Base-by-base conservation (phyloP, 768 basidiomycete species). In the Stropharia rugosoannulata region DNA sequence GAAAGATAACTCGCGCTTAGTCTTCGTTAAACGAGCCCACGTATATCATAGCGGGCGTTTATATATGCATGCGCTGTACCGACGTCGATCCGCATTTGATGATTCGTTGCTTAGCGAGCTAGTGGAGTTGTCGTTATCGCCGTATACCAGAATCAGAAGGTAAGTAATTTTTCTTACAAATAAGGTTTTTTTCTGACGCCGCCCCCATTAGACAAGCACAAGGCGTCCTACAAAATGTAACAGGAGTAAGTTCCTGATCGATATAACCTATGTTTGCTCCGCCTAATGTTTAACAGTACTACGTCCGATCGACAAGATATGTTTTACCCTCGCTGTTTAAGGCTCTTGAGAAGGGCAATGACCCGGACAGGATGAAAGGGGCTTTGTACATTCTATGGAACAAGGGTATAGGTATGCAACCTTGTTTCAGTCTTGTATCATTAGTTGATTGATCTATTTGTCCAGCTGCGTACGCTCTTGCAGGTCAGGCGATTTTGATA, bases 331-430 rank as follows among this genome's bases (percentile, higher is more conserved):
- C 73, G 18, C 69, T 89, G 44, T 84, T 86, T 62, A 75, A 79
- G 56, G 83, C 87, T 4, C 70, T 92, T 47, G 70, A 71, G 53
- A 87, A 84, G 64, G 93, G 90, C 5, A 86, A 82, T 55, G 93
- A 95, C 65, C 89, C 93, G 9, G 95, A 98, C 70, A 80, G 89
- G 22, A 95, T 97, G 86, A 98, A 98, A 73, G 96, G 96, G 7
- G 93, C 93, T 15, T 75, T 96, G 39, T 95, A 94, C 66, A 77
- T 90, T 16, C 70, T 92, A 9, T 84, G 84, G 73, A 85, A 87
- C 62, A 89, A 88, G 69, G 85, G 82, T 29, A 85, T 79, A 51
- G 80, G 88, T 88, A 58, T 42, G 81, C 60, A 19, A 36, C 10
- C 32, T 19, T 58, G 37, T 12, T 15, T 58, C 15, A 41, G 9